These are phyloP conservation scores for Blastocrithidia nonstop DNA, from an alignment of 208 protist genomes.

Conservation along the genomic window DNA sequence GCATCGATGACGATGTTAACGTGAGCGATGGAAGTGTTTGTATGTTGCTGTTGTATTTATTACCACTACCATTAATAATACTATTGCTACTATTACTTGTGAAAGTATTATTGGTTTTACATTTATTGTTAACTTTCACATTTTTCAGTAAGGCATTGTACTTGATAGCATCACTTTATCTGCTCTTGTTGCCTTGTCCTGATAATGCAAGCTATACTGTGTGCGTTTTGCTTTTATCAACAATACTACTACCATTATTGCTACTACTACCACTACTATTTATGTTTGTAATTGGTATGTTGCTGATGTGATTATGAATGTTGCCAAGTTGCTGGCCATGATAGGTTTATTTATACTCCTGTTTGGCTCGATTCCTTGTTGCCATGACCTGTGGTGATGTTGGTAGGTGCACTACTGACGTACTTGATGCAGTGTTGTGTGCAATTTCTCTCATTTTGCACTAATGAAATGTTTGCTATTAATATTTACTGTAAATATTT, in stretches of 20 bases:
- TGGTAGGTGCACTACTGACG: no score
- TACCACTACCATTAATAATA: constrained; percentile 6
- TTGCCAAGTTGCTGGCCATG: neutral
- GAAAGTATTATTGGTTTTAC: neutral
- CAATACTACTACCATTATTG: neutral
- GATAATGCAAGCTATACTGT: neutral
- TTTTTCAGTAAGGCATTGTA: constrained; percentile 2
- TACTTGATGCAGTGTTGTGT: no score
- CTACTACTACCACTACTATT: neutral
- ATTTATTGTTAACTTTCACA: neutral
- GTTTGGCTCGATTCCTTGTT: neutral
- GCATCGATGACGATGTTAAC: no score
- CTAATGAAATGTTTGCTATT: no score
- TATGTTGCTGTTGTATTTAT: no score
- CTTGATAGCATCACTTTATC: neutral
- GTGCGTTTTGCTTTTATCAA: neutral
- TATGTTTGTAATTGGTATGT: neutral
- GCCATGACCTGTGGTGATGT: no score
- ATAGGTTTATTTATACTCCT: neutral
- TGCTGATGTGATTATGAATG: neutral
- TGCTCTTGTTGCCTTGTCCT: neutral
- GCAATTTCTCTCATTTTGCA: no score
- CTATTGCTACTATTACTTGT: constrained; percentile 1
- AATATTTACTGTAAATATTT: no score
- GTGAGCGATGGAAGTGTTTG: no score